Percentiles rank a stretch among this genome's conserved stretches.
Conservation (phyloP, 2,329 filamentous ascomycete genomes). For the Alternaria metachromatica region DNA sequence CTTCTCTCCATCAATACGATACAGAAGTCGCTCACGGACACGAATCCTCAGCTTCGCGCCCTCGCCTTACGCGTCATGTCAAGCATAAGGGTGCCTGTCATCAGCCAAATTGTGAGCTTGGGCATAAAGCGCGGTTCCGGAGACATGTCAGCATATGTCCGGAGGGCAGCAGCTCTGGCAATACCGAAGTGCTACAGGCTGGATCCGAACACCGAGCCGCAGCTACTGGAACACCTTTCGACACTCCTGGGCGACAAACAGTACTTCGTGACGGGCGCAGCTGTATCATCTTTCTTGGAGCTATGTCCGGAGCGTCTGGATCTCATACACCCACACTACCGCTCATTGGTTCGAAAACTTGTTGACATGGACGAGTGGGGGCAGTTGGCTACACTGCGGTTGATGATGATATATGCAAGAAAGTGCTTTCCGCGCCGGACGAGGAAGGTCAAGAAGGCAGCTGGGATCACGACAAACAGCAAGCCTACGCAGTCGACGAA, state of each 20-base stretch:
- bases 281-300: constrained; percentile 86
- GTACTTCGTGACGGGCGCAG: constrained; percentile 95
- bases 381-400: constrained; percentile 79
- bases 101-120: constrained; percentile 94
- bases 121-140: constrained; percentile 93
- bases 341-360: constrained; percentile 82
- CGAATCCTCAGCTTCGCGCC: constrained; percentile 87
- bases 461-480: constrained; percentile 43
- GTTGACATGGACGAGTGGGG: constrained; percentile 99
- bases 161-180: constrained; percentile 88
- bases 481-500: constrained; percentile 57
- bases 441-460: constrained; percentile 63
- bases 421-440: constrained; percentile 82
- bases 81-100: constrained; percentile 94
- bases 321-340: constrained; percentile 89
- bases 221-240: constrained; percentile 81
- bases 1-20: constrained; percentile 98
- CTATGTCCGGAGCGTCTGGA: constrained; percentile 88
- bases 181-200: constrained; percentile 96
- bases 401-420: constrained; percentile 85
- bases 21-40: constrained; percentile 93
- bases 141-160: constrained; percentile 93
- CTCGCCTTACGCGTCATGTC: constrained; percentile 97
- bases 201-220: constrained; percentile 83
- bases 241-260: constrained; percentile 86